phyloP scores from a whole-genome alignment of 2,329 filamentous ascomycete species.

The Ascochyta fabae region DNA sequence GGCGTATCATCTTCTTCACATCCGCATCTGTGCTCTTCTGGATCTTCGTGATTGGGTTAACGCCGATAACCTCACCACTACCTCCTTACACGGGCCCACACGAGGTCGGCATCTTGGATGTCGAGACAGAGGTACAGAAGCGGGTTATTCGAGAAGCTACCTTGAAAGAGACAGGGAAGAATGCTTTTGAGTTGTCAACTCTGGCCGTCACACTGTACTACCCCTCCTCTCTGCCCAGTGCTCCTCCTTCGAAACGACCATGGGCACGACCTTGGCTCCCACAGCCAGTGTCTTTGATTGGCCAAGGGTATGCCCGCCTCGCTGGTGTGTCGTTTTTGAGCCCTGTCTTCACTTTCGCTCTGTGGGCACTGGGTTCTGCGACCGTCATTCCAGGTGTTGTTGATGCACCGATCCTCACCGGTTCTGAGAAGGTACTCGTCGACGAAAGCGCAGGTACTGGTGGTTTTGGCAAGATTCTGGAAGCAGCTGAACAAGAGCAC shows the following conservation, averaged over 20 bases:
- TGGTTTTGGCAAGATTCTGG: constrained; percentile 25
- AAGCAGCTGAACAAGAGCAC: constrained; percentile 27
- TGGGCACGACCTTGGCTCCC: constrained; percentile 53
- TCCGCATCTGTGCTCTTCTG: constrained; percentile 42
- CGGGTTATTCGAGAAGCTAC: constrained; percentile 46
- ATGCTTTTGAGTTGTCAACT: constrained; percentile 54
- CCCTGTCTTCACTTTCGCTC: constrained; percentile 48
- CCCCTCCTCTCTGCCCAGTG: constrained; percentile 42
- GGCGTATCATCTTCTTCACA: constrained; percentile 33
- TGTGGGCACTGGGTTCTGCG: constrained; percentile 52
- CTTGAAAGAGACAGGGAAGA: constrained; percentile 48
- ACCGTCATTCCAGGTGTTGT: constrained; percentile 54
- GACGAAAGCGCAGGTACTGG: constrained; percentile 27
- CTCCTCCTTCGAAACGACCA: constrained; percentile 31
- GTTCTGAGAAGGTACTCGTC: constrained; percentile 26
- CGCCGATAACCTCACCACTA: constrained; percentile 51
- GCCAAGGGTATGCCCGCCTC: constrained; percentile 54
- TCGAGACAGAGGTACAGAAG: constrained; percentile 50
- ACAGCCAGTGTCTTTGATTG: constrained; percentile 52
- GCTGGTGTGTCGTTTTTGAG: constrained; percentile 49
- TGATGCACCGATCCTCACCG: constrained; percentile 49
- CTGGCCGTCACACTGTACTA: constrained; percentile 57
- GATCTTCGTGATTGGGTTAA: constrained; percentile 49
- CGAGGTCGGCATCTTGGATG: constrained; percentile 53
- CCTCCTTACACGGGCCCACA: constrained; percentile 52